Base-by-base conservation (phyloP, 257 asterid genomes). In the Echites panduratus region DNA sequence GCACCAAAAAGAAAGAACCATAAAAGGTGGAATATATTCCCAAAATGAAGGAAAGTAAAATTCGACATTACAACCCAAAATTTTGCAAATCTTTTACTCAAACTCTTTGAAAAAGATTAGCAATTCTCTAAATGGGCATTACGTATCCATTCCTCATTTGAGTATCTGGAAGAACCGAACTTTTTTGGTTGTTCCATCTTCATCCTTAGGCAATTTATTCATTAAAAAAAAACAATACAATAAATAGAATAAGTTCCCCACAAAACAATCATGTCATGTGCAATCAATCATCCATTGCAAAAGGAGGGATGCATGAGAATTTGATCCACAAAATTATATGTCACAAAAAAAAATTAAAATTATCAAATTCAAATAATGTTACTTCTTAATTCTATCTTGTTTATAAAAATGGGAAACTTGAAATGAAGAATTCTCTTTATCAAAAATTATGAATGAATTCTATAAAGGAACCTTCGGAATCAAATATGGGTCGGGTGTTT, bases 181-280 rank as follows among this genome's bases (percentile, higher is more conserved):
- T 19, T 63, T 32, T 63, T 63, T 63, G 35, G 68, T 40, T 35
- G 67, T 62, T 62, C 41, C 41, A 59, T 26, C 35, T 27, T 26
- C 41, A 27, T 59, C 38, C 41, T 32, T 32, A 12, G 67, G 63
- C 54, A 71, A 54, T 71, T n/a, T 62, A 47, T 41, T 57, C 29
- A 9, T 26, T 7, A 17, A 58, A 3, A 22, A 8, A 58, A 12
- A 7, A 32, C 38, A 14, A 14, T 32, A 70, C 4, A 32, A 32
- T 1, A 3, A 22, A 43, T 58, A 71, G 75, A 71, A 72, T 72
- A 71, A 41, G 43, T 72, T 26, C 76, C 76, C 76, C 59, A 59
- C 19, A 59, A 44, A 40, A 68, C n/a, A n/a, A 44, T 32, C 38
- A 32, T 32, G 44, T 7, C 75, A 72, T 58, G 75, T 72, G 59